Evolutionary conservation across 768 basidiomycete species (phyloP).

Genomic region (Boletales sp.): DNA sequence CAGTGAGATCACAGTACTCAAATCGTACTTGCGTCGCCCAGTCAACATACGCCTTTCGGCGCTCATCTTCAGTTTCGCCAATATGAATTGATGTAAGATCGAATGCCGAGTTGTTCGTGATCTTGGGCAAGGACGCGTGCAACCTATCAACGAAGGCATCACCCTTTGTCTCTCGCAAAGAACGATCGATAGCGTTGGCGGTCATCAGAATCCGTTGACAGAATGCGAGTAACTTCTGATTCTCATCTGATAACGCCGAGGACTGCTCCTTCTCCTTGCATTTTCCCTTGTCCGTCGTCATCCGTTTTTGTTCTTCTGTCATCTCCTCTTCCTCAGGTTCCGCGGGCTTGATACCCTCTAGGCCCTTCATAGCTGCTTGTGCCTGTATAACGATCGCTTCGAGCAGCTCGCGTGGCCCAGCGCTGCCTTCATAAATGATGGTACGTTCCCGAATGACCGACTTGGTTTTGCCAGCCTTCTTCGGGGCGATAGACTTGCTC

Average conservation of each 20-base stretch:
- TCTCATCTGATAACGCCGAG: constrained; percentile 60
- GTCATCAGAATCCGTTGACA: constrained; percentile 84
- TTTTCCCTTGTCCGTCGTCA: constrained; percentile 69
- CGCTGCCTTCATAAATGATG: constrained; percentile 86
- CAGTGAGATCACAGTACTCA: constrained; percentile 85
- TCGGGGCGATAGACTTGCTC: constrained; percentile 59
- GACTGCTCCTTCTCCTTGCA: constrained; percentile 48
- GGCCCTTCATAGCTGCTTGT: constrained; percentile 83
- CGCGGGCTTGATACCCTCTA: constrained; percentile 58
- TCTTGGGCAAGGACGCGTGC: constrained; percentile 71
- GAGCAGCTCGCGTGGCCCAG: constrained; percentile 86
- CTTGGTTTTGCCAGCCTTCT: constrained; percentile 43
- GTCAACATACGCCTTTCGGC: constrained; percentile 67
- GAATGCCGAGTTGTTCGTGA: constrained; percentile 51
- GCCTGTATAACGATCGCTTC: constrained; percentile 93
- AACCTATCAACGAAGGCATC: constrained; percentile 79
- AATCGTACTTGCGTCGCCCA: constrained; percentile 84
- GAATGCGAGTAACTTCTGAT: constrained; percentile 72
- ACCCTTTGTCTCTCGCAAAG: constrained; percentile 86
- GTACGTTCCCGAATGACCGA: constrained; percentile 71
- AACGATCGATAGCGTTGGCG: constrained; percentile 81
- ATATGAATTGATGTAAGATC: constrained; percentile 34
- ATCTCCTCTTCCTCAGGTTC: constrained; percentile 57
- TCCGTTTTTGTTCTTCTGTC: constrained; percentile 88
- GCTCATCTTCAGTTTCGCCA: constrained; percentile 62